Evolutionary conservation across 208 protist genomes (phyloP), one percentile per base, ranked within the genome.

Genomic region (Polymyxa betae): DNA sequence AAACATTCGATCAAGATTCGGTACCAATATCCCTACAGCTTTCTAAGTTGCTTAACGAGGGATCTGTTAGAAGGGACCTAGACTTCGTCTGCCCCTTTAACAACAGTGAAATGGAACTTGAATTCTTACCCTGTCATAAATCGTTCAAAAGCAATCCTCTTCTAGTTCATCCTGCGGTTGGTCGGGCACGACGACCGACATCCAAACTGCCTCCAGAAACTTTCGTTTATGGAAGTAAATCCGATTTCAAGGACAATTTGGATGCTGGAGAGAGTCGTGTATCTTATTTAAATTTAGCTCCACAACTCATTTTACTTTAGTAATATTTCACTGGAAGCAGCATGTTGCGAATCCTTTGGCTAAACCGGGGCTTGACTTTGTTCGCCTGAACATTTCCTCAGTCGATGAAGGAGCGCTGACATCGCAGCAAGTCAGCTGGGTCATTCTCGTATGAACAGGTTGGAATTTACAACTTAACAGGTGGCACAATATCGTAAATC

Each of bases 321-420:
- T 82, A 43, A 82, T 82, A 35, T 82, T 43, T 43, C 35, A 82
- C n/a, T 82, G 72, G 72, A 82, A 82, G n/a, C 16, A 5, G 16
- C 72, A 82, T 35, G 72, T 82, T 82, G 16, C 72, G n/a, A 82
- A 82, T 82, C 72, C 72, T 35, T 82, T 43, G 35, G 5, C 72
- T 35, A 45, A 38, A 20, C 72, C 72, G 5, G 72, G 72, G 5
- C 40, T n/a, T 35, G 72, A 82, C n/a, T 82, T 40, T 35, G 72
- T 82, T 43, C 72, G 72, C 5, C 5, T 82, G 35, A 82, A 82
- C n/a, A 82, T 82, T 43, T 5, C 72, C 5, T 82, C 72, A 45
- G 72, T 43, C 72, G 72, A 82, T n/a, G 35, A 82, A 38, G 72
- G 72, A 45, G 5, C 5, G 5, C n/a, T 82, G 16, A 82, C 72